These are phyloP conservation scores for Candida morakotiae DNA, from an alignment of 805 yeast genomes.

Conservation along the genomic window DNA sequence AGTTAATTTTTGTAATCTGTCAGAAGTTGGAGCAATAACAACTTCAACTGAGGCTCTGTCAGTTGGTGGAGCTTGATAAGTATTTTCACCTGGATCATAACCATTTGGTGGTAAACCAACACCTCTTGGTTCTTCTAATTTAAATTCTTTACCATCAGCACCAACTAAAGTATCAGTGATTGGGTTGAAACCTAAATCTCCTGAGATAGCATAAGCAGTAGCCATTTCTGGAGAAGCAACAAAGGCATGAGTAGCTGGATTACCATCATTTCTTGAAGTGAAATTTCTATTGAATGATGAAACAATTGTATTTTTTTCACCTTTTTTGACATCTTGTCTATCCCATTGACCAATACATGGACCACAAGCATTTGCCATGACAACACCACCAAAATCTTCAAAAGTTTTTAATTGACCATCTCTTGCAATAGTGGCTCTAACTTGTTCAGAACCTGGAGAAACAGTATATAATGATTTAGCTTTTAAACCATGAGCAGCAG, in stretches of 20 bases:
- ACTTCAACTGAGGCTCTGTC: slow-evolving; percentile 77
- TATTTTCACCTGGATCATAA: slow-evolving; percentile 89
- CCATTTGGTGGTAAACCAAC: slow-evolving; percentile 88
- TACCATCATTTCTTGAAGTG: slow-evolving; percentile 97
- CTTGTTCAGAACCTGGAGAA: slow-evolving; percentile 98
- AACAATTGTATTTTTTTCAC: slow-evolving; percentile 93
- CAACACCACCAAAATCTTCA: slow-evolving; percentile 88
- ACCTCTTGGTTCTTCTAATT: slow-evolving; percentile 82
- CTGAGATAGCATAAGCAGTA: slow-evolving; percentile 93
- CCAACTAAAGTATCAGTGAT: slow-evolving; percentile 81
- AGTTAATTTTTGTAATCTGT: slow-evolving; percentile 90
- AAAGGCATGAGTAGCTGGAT: slow-evolving; percentile 95
- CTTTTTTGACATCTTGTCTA: slow-evolving; percentile 86
- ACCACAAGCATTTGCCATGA: slow-evolving; percentile 97
- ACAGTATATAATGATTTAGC: slow-evolving; percentile 90
- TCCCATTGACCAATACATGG: slow-evolving; percentile 99
- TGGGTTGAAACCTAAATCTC: slow-evolving; percentile 96
- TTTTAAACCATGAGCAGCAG: slow-evolving; percentile 85
- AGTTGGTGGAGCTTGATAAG: slow-evolving; percentile 95
- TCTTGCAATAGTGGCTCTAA: slow-evolving; percentile 96
- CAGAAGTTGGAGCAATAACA: slow-evolving; percentile 81
- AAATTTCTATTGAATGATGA: slow-evolving; percentile 98
- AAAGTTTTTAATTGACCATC: slow-evolving; percentile 90
- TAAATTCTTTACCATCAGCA: slow-evolving; percentile 86
- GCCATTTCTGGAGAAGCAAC: slow-evolving; percentile 96